A percentile compares a stretch with the other conserved stretches of the same genome.
phyloP scores from a whole-genome alignment of 495 filamentous ascomycete genomes.

The Podospora sp. region DNA sequence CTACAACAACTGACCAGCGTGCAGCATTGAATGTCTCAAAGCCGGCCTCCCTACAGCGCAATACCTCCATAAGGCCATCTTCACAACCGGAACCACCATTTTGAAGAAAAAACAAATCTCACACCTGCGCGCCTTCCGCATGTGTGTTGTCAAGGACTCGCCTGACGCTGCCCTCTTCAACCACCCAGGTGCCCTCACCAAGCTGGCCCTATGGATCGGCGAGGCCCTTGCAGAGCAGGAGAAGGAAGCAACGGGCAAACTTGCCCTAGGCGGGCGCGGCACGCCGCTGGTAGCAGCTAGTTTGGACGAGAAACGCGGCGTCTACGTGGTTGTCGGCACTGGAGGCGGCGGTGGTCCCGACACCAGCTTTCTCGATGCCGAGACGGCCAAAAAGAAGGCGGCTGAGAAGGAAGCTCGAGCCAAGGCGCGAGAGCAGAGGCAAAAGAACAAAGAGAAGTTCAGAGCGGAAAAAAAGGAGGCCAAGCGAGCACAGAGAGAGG shows the following conservation, averaged over 20 bases:
- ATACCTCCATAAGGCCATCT: slow-evolving; percentile 87
- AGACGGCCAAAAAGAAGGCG: slow-evolving; percentile 62
- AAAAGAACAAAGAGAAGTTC: slow-evolving; percentile 62
- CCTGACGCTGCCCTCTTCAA: slow-evolving; percentile 87
- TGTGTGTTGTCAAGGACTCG: slow-evolving; percentile 94
- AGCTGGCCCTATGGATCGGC: slow-evolving; percentile 90
- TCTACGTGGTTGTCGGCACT: slow-evolving; percentile 87
- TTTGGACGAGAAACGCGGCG: slow-evolving; percentile 82
- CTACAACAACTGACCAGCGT: slow-evolving; percentile 28
- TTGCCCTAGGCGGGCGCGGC: slow-evolving; percentile 67
- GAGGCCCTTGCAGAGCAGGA: slow-evolving; percentile 92
- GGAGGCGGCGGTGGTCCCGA: slow-evolving; percentile 77
- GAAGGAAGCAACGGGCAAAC: slow-evolving; percentile 67
- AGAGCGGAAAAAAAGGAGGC: slow-evolving; percentile 61
- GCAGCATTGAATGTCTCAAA: slow-evolving; percentile 73
- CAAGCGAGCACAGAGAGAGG: slow-evolving; percentile 46
- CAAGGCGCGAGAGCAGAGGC: slow-evolving; percentile 60
- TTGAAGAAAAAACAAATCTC: slow-evolving; percentile 93
- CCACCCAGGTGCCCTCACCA: slow-evolving; percentile 88
- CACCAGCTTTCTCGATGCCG: slow-evolving; percentile 60
- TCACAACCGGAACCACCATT: slow-evolving; percentile 86
- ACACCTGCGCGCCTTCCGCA: slow-evolving; percentile 86
- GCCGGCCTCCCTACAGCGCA: slow-evolving; percentile 80
- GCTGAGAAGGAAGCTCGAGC: slow-evolving; percentile 60
- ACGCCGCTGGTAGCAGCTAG: slow-evolving; percentile 88